Conservation (phyloP, 345 rosid genomes). For the Odontarrhena argentea region DNA sequence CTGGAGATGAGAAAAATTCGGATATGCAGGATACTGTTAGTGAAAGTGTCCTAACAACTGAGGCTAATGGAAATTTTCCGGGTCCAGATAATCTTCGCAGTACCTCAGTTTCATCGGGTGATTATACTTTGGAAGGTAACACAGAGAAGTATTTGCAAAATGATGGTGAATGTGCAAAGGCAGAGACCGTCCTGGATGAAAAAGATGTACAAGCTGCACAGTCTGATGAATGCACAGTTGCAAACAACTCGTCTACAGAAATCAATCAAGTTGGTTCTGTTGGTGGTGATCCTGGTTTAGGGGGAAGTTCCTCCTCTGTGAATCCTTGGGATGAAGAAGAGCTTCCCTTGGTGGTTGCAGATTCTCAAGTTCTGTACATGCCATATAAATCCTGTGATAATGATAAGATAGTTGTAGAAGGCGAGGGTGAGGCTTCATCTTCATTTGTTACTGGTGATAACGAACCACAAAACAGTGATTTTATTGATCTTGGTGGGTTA, state of each 20-base stretch:
- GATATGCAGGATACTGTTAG: conserved; percentile 21
- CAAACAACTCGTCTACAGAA: conserved; percentile 42
- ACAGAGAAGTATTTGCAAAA: conserved; percentile 33
- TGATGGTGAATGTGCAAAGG: conserved; percentile 34
- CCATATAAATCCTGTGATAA: conserved; percentile 51
- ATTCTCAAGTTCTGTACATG: conserved; percentile 73
- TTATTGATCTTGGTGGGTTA: conserved; percentile 85
- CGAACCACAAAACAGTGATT: conserved; percentile 57
- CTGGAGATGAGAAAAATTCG: conserved; percentile 25
- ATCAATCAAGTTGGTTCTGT: conserved; percentile 35
- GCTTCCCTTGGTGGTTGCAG: conserved; percentile 61
- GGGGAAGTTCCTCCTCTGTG: conserved; percentile 51
- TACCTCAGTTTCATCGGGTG: conserved; percentile 39
- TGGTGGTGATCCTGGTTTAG: conserved; percentile 44
- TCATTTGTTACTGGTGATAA: conserved; percentile 48
- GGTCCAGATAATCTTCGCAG: conserved; percentile 39
- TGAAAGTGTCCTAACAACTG: conserved; percentile 28
- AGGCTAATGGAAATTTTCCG: conserved; percentile 36
- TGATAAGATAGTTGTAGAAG: conserved; percentile 46
- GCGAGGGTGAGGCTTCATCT: conserved; percentile 58
- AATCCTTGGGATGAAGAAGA: conserved; percentile 71
- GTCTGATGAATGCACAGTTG: conserved; percentile 41
- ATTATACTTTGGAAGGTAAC: conserved; percentile 43
- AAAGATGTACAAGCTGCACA: conserved; percentile 42
- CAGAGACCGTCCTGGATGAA: conserved; percentile 46